These are phyloP conservation scores for Dicorynia guianensis DNA, from an alignment of 306 rosid genomes.

Conservation along the genomic window DNA sequence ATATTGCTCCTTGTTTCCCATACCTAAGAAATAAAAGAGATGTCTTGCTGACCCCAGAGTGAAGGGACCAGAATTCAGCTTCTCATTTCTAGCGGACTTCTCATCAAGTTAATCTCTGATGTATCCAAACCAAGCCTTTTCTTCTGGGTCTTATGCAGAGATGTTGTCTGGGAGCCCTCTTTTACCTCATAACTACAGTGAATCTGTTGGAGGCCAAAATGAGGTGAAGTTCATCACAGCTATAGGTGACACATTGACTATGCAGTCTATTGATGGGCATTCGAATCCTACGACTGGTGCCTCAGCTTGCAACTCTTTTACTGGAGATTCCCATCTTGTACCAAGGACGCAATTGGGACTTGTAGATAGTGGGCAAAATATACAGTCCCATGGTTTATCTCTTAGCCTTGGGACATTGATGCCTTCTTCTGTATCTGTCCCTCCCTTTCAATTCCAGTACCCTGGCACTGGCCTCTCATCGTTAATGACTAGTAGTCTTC, in stretches of 20 bases:
- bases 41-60: conserved; percentile 40
- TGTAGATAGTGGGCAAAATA: conserved; percentile 53
- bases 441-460: conserved; percentile 66
- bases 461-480: conserved; percentile 53
- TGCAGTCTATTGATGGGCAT: conserved; percentile 50
- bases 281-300: conserved; percentile 37
- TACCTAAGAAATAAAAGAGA: conserved; percentile 47
- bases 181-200: conserved; percentile 57
- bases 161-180: conserved; percentile 54
- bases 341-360: conserved; percentile 51
- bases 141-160: conserved; percentile 67
- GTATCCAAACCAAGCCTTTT: conserved; percentile 68
- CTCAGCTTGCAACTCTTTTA: conserved; percentile 45
- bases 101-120: conserved; percentile 52
- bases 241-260: conserved; percentile 45
- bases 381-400: conserved; percentile 77
- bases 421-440: conserved; percentile 54
- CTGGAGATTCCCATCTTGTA: conserved; percentile 41
- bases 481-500: conserved; percentile 48
- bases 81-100: conserved; percentile 49
- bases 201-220: conserved; percentile 59
- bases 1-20: conserved; percentile 49
- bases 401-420: conserved; percentile 80
- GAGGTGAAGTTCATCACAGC: conserved; percentile 73
- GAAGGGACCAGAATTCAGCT: conserved; percentile 51